These are phyloP conservation scores for Dactylonectria estremocensis DNA, from an alignment of 2,329 filamentous ascomycete species.

Conservation along the genomic window DNA sequence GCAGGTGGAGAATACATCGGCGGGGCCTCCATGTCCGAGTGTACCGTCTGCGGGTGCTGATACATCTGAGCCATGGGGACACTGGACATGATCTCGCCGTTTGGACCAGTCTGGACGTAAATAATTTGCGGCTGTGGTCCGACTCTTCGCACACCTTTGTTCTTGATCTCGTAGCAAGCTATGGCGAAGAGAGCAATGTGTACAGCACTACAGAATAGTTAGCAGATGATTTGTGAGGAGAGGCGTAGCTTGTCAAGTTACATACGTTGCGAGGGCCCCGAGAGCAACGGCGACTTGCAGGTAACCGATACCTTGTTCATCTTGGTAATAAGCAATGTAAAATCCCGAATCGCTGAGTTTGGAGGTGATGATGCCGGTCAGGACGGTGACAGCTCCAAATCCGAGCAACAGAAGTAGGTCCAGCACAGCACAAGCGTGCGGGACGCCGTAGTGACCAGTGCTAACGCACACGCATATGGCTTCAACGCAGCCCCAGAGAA, in stretches of 20 bases:
- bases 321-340: constrained; percentile 36
- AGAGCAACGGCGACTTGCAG: constrained; percentile 29
- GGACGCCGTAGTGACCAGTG: constrained; percentile 1
- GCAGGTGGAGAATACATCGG: too few relatives aligned
- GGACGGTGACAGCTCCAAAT: constrained; percentile 29
- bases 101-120: constrained; percentile 10
- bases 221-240: neutral
- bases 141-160: neutral
- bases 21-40: too few relatives aligned
- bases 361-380: constrained; percentile 31
- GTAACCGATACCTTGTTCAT: constrained; percentile 26
- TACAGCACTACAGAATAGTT: neutral
- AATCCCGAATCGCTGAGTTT: constrained; percentile 34
- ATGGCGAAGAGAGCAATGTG: constrained; percentile 7
- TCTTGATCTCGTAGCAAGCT: constrained; percentile 11
- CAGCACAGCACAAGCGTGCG: constrained; percentile 29
- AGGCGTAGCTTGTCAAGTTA: neutral
- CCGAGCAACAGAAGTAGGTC: constrained; percentile 32
- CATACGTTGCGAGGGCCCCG: constrained; percentile 32
- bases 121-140: constrained; percentile 10
- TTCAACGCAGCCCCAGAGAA: constrained; percentile 32
- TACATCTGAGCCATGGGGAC: too few relatives aligned
- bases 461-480: constrained; percentile 20
- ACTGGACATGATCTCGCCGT: neutral
- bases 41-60: too few relatives aligned